phyloP scores from a whole-genome alignment of 1,284 basidiomycete genomes.

The Ustilago shanxiensis region DNA sequence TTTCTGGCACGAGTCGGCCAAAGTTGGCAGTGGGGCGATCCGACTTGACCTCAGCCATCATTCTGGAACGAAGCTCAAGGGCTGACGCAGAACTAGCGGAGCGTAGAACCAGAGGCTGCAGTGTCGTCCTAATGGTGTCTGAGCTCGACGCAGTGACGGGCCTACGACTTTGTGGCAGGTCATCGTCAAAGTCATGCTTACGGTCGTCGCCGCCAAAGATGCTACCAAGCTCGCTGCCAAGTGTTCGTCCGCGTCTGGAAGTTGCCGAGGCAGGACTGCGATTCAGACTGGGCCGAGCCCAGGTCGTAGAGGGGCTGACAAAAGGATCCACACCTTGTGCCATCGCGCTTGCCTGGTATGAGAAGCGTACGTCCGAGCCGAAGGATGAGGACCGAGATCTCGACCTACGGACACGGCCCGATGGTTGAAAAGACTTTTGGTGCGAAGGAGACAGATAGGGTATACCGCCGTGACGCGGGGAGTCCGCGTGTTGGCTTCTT shows the following conservation, averaged over 20 bases:
- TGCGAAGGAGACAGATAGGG: constrained; percentile 13
- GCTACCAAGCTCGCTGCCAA: constrained; percentile 65
- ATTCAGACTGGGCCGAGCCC: background rate
- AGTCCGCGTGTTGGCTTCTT: background rate
- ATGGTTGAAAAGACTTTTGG: constrained; percentile 23
- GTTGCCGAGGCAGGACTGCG: constrained; percentile 21
- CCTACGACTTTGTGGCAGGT: constrained; percentile 37
- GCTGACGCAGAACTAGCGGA: background rate
- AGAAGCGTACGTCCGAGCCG: constrained; percentile 11
- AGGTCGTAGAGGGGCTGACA: constrained; percentile 6
- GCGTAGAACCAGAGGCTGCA: constrained; percentile 25
- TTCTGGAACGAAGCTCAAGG: constrained; percentile 8
- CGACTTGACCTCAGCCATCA: constrained; percentile 1
- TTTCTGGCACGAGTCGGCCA: constrained; percentile 39
- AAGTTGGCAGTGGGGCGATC: constrained; percentile 44
- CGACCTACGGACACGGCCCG: constrained; percentile 32
- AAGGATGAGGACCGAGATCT: constrained; percentile 36
- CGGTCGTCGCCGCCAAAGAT: constrained; percentile 57
- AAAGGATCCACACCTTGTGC: constrained; percentile 23
- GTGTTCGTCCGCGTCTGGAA: constrained; percentile 38
- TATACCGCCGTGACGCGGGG: background rate
- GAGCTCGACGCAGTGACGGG: background rate
- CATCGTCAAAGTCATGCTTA: constrained; percentile 42
- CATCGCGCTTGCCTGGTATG: background rate
- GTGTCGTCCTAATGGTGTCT: background rate